Base-by-base conservation (phyloP, 164 flowering plant species). In the Vitis riparia region DNA sequence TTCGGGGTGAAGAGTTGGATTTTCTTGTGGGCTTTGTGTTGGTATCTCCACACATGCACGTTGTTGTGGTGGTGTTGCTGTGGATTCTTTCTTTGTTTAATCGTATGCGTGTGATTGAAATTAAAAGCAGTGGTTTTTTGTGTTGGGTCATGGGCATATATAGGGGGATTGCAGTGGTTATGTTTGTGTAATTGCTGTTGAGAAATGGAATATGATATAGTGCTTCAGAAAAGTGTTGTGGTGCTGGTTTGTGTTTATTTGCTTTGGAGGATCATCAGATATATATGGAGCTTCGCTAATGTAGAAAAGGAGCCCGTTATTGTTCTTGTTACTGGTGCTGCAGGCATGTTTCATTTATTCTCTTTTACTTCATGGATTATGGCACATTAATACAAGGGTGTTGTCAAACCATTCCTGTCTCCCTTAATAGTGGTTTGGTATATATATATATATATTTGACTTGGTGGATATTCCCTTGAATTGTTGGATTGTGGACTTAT, bases 311-410 rank as follows among this genome's bases (percentile, higher is more conserved):
- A 88, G 6, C 94, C 96, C 23, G 61, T 86, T 8, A 82, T 62
- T 47, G 89, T 93, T 6, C 80, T 93, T 59, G 89, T 93, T 48
- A 93, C 93, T 50, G 98, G 93, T 16, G 98, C 97, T 67, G 92
- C 95, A 88, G 98, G 98, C 85, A 86, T 76, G 89, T 67, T 49
- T 15, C 61, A 15, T 7, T 19, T 3, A 55, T 37, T 49, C 55
- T 49, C 14, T 15, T 55, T 59, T 27, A 12, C 52, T 23, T 61
- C 23, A 27, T 3, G 1, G 37, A 1, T 47, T 30, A 15, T 55
- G 27, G 23, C 23, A 19, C 23, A 19, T 19, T 19, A 19, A 19
- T 19, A 19, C 6, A 32, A 32, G 44, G 44, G 44, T 32, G 44
- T 32, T 32, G 44, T 32, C 0, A 32, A 6, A 32, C 4, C 44